These are phyloP conservation scores for Ascochyta koolunga DNA, from an alignment of 2,329 filamentous ascomycete genomes.

Conservation along the genomic window DNA sequence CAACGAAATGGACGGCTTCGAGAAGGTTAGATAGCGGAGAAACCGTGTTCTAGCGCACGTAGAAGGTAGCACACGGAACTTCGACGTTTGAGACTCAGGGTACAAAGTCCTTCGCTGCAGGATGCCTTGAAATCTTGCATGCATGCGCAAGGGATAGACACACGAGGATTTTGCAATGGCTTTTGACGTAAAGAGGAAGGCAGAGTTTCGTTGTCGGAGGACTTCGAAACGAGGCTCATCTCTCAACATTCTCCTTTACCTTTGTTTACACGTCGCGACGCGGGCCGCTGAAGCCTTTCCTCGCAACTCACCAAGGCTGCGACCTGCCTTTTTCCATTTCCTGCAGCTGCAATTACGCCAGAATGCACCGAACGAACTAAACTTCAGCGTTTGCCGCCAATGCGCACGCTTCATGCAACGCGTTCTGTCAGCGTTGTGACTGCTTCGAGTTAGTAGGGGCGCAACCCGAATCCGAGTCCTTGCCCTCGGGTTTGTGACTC, in stretches of 20 bases:
- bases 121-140: conserved; percentile 2
- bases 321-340: conserved; percentile 10
- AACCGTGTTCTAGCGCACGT: conserved; percentile 3
- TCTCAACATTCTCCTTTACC: conserved; percentile 12
- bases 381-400: conserved; percentile 5
- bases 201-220: background rate
- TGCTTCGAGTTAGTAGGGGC: conserved; percentile 8
- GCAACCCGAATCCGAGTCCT: conserved; percentile 16
- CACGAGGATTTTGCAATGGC: background rate
- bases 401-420: conserved; percentile 8
- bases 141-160: conserved; percentile 1
- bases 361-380: conserved; percentile 7
- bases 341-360: conserved; percentile 3
- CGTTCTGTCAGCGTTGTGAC: conserved; percentile 1
- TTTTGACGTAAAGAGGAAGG: background rate
- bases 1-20: conserved; percentile 5
- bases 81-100: conserved; percentile 14
- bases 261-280: background rate
- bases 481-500: conserved; percentile 12
- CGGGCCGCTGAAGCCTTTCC: conserved; percentile 12
- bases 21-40: conserved; percentile 2
- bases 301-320: background rate
- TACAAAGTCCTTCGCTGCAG: conserved; percentile 5
- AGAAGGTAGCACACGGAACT: conserved; percentile 4
- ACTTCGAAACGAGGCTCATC: conserved; percentile 9